Evolutionary conservation across 108 stramenopile genomes (phyloP).

Genomic region (Aurantiochytrium sp.): DNA sequence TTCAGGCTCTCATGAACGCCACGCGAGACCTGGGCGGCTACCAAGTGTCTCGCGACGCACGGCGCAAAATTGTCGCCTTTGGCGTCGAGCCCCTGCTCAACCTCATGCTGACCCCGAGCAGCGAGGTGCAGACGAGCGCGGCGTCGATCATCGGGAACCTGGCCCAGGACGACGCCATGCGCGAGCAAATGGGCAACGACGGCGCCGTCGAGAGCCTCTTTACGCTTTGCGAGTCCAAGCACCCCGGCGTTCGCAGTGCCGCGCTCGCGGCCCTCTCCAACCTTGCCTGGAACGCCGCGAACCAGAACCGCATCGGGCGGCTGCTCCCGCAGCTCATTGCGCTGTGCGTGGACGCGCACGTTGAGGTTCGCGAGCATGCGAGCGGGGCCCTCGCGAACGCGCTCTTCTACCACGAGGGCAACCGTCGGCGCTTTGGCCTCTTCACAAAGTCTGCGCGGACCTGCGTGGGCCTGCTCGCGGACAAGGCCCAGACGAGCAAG

Average conservation of each 20-base stretch:
- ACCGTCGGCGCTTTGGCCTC: neutral
- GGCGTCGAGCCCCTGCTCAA: neutral
- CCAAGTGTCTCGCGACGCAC: neutral
- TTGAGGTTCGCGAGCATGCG: neutral
- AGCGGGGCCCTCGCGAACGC: neutral
- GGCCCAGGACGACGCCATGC: neutral
- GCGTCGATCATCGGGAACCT: neutral
- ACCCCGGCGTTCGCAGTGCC: neutral
- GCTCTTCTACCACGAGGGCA: conserved; percentile 8
- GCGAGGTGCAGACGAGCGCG: neutral
- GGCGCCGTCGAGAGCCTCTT: neutral
- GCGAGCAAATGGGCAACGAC: neutral
- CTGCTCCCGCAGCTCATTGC: conserved; percentile 5
- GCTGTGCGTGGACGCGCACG: neutral
- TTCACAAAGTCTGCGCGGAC: neutral
- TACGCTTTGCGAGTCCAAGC: neutral
- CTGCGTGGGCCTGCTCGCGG: neutral
- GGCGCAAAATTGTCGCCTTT: neutral
- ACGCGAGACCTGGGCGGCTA: neutral
- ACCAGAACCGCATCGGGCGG: neutral
- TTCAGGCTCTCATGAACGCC: neutral
- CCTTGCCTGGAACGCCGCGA: neutral
- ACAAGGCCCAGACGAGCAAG: neutral
- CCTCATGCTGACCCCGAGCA: neutral
- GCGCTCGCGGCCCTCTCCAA: neutral